Conservation (phyloP, 768 basidiomycete genomes). For the Sporobolomyces pararoseus region DNA sequence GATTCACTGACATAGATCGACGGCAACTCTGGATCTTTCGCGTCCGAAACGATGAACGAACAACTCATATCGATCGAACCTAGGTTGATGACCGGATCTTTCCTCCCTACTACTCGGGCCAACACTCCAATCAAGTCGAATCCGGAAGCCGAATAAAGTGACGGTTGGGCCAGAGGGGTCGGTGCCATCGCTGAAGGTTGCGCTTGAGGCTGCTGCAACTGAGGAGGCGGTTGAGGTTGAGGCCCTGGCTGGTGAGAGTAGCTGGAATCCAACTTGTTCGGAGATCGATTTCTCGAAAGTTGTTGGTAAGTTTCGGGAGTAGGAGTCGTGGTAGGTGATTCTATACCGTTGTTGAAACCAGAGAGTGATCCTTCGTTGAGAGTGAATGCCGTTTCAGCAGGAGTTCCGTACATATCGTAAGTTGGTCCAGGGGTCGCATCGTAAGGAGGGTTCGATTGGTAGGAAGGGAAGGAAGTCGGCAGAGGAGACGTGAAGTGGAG, state of each 20-base stretch:
- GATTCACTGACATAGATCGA: constrained; percentile 86
- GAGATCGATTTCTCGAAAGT: no score
- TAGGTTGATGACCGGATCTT: constrained; percentile 68
- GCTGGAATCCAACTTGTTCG: no score
- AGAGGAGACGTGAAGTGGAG: neutral
- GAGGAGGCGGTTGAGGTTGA: neutral
- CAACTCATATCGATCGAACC: constrained; percentile 91
- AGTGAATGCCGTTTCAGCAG: constrained; percentile 1
- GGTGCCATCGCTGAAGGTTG: neutral
- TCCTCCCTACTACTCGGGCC: constrained; percentile 68
- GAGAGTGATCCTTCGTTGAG: constrained; percentile 16
- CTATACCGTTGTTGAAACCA: constrained; percentile 6
- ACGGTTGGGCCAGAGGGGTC: constrained; percentile 45
- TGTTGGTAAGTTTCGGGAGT: constrained; percentile 10
- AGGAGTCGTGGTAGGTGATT: neutral
- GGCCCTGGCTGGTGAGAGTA: neutral
- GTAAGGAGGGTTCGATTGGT: neutral
- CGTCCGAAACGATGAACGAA: constrained; percentile 86
- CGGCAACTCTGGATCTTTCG: constrained; percentile 71
- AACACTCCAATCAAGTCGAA: constrained; percentile 84
- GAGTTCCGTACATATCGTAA: constrained; percentile 43
- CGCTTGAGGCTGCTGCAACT: neutral
- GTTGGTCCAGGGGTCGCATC: constrained; percentile 24
- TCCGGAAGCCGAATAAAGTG: constrained; percentile 78
- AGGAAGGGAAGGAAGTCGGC: constrained; percentile 8